A percentile compares a stretch with the other conserved stretches of the same genome.
Conservation (phyloP, 345 rosid species). For the Citrus australasica region DNA sequence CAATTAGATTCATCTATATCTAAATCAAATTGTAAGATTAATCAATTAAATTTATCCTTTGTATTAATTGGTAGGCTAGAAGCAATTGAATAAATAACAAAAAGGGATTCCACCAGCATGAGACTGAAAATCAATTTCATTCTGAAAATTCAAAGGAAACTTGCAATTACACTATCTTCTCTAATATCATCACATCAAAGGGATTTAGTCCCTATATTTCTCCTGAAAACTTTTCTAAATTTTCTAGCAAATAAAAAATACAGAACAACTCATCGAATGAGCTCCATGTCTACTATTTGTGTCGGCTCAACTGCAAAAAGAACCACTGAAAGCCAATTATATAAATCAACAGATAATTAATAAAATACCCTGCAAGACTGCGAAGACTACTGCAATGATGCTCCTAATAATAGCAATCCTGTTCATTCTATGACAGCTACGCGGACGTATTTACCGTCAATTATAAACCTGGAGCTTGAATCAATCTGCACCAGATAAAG, state of each 20-base stretch:
- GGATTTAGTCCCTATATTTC: background rate
- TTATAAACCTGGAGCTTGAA: slow-evolving; percentile 55
- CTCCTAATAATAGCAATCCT: background rate
- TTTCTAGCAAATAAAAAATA: background rate
- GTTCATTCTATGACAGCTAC: slow-evolving; percentile 46
- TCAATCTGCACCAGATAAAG: slow-evolving; percentile 40
- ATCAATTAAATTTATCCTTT: background rate
- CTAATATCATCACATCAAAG: background rate
- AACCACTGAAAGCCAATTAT: background rate
- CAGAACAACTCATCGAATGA: background rate
- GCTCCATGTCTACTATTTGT: background rate
- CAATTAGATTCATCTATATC: background rate
- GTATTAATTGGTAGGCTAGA: background rate
- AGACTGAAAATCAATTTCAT: background rate
- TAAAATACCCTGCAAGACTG: background rate
- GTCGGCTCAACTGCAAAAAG: background rate
- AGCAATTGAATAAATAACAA: background rate
- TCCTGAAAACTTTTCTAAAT: background rate
- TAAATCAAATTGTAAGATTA: background rate
- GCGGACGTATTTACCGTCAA: slow-evolving; percentile 58
- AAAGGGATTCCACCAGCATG: background rate
- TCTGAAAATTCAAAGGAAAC: background rate
- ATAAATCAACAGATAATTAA: background rate
- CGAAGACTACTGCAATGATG: background rate
- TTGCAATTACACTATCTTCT: background rate